These are phyloP conservation scores for Rhizopus delemar DNA, from an alignment of 371 early-diverging fungal genomes.

Conservation along the genomic window DNA sequence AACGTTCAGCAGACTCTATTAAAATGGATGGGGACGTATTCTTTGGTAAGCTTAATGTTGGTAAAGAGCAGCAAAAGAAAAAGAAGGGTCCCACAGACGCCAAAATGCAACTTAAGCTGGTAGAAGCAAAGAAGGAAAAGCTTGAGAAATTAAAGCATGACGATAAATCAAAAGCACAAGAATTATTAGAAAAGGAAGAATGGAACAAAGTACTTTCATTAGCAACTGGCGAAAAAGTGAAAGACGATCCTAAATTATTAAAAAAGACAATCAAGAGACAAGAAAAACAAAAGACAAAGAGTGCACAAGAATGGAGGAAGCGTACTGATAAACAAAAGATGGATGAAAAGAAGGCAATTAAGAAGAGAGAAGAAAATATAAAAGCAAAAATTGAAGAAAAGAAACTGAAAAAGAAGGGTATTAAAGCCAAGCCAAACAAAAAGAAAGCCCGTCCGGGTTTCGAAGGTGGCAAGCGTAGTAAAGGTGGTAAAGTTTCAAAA, in stretches of 20 bases:
- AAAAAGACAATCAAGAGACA: slow-evolving; percentile 90
- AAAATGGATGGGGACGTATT: slow-evolving; percentile 62
- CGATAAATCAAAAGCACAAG: slow-evolving; percentile 70
- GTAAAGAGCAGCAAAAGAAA: slow-evolving; percentile 49
- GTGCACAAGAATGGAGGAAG: slow-evolving; percentile 79
- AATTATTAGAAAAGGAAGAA: slow-evolving; percentile 71
- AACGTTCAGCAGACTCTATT: slow-evolving; percentile 52
- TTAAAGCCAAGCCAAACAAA: slow-evolving; percentile 43
- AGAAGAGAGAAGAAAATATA: slow-evolving; percentile 57
- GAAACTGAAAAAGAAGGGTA: slow-evolving; percentile 68
- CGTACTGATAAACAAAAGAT: slow-evolving; percentile 69
- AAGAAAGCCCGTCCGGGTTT: slow-evolving; percentile 52
- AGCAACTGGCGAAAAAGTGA: slow-evolving; percentile 88
- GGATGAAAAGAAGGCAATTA: slow-evolving; percentile 65
- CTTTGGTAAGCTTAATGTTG: slow-evolving; percentile 76
- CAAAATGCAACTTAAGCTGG: slow-evolving; percentile 73
- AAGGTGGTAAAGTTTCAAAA: slow-evolving; percentile 40
- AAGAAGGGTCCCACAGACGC: slow-evolving; percentile 78
- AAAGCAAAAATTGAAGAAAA: slow-evolving; percentile 68
- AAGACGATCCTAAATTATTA: slow-evolving; percentile 85
- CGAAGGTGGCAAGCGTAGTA: slow-evolving; percentile 45
- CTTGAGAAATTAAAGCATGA: slow-evolving; percentile 69
- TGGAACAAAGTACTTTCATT: slow-evolving; percentile 81
- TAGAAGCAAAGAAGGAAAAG: slow-evolving; percentile 76
- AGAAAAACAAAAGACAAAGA: slow-evolving; percentile 82